These are phyloP conservation scores for Myriangium duriaei DNA, from an alignment of 2,329 filamentous ascomycete species.

Conservation along the genomic window DNA sequence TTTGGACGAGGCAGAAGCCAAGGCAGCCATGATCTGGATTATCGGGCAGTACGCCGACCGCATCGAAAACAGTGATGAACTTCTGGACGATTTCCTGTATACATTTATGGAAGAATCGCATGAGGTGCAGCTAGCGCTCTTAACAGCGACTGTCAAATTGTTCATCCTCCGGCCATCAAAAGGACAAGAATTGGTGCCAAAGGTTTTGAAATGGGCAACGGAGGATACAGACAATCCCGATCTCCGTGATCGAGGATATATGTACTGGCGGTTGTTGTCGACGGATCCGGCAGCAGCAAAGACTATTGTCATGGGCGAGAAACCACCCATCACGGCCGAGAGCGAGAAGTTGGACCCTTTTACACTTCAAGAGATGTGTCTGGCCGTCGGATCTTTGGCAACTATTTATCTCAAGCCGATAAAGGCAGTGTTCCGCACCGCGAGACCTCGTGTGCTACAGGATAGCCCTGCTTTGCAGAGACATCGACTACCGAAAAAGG, in stretches of 20 bases:
- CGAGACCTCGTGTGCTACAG: slow-evolving; percentile 63
- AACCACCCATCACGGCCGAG: slow-evolving; percentile 91
- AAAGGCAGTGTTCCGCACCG: slow-evolving; percentile 87
- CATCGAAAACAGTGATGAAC: slow-evolving; percentile 89
- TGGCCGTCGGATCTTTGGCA: slow-evolving; percentile 88
- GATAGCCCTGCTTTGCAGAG: slow-evolving; percentile 81
- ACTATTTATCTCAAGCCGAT: slow-evolving; percentile 98
- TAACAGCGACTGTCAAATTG: slow-evolving; percentile 93
- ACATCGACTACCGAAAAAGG: slow-evolving; percentile 47
- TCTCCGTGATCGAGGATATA: slow-evolving; percentile 87
- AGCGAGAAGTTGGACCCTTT: slow-evolving; percentile 83
- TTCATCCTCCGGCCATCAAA: slow-evolving; percentile 96
- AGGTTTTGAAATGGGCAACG: slow-evolving; percentile 95
- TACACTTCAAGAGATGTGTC: slow-evolving; percentile 92
- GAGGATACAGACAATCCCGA: slow-evolving; percentile 99
- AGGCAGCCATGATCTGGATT: slow-evolving; percentile 98
- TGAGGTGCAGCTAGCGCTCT: slow-evolving; percentile 84
- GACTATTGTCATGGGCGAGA: slow-evolving; percentile 89
- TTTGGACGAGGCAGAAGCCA: slow-evolving; percentile 91
- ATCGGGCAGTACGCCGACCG: slow-evolving; percentile 96
- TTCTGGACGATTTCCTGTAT: slow-evolving; percentile 90
- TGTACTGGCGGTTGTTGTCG: slow-evolving; percentile 96
- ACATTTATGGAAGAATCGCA: slow-evolving; percentile 89
- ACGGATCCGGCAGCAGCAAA: slow-evolving; percentile 82
- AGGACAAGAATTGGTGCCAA: slow-evolving; percentile 82